Evolutionary conservation across 2,329 filamentous ascomycete species (phyloP).

Genomic region (Trichoderma brevicompactum): DNA sequence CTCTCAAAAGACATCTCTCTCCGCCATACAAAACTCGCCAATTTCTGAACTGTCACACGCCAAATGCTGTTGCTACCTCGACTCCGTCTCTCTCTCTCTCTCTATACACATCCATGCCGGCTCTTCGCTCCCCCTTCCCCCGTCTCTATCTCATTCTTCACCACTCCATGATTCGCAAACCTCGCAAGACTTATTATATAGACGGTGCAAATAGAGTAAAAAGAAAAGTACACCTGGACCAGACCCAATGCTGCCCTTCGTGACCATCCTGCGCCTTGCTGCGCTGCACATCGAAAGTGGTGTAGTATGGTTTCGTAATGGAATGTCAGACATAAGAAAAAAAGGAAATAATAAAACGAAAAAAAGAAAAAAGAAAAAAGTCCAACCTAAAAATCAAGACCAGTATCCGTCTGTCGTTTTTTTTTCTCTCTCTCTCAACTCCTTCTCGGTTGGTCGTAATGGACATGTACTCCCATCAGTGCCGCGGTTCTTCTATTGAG

Average conservation of each 20-base stretch:
- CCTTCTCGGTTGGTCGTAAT: slow-evolving; percentile 34
- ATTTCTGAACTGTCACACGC: slow-evolving; percentile 14
- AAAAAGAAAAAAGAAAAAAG: slow-evolving; percentile 31
- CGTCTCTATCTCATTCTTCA: slow-evolving; percentile 25
- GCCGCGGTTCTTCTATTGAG: slow-evolving; percentile 35
- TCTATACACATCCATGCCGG: slow-evolving; percentile 22
- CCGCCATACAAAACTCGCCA: slow-evolving; percentile 17
- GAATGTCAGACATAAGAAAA: slow-evolving; percentile 42
- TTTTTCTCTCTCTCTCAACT: slow-evolving; percentile 19
- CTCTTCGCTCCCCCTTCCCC: neutral
- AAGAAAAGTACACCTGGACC: slow-evolving; percentile 39
- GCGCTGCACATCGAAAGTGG: slow-evolving; percentile 45
- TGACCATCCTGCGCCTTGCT: slow-evolving; percentile 46
- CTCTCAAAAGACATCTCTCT: slow-evolving; percentile 31
- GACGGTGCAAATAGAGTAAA: slow-evolving; percentile 32
- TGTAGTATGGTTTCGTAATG: slow-evolving; percentile 44
- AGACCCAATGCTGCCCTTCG: slow-evolving; percentile 46
- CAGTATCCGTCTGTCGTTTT: slow-evolving; percentile 32
- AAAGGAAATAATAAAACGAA: slow-evolving; percentile 8
- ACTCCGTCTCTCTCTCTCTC: neutral
- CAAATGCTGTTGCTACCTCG: slow-evolving; percentile 19
- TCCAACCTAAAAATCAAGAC: slow-evolving; percentile 34
- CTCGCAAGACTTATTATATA: slow-evolving; percentile 35
- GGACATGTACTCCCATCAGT: slow-evolving; percentile 33
- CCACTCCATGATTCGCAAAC: slow-evolving; percentile 29